Evolutionary conservation across 2,329 filamentous ascomycete genomes (phyloP), one percentile per base, ranked within the genome.

Genomic region (Trichoderma oligosporum): DNA sequence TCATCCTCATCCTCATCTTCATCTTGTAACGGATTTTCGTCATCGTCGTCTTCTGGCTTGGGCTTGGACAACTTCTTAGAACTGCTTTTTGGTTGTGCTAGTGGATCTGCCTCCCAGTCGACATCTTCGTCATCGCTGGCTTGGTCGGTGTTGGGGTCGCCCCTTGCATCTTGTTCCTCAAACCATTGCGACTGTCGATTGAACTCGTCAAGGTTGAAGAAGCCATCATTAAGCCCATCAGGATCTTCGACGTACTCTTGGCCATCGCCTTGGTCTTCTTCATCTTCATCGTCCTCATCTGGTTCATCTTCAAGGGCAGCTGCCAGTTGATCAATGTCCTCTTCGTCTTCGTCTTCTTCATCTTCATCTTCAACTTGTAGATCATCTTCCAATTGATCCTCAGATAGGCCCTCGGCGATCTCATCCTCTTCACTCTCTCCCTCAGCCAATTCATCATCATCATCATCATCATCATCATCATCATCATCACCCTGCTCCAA

Each of bases 131-230:
- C 90, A 52, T 96, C 91, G 70, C 86, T 91, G 60, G 82, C 88
- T 52, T 79, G 81, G 61, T 87, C 88, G 56, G 87, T 87, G 64
- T 88, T 86, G 35, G 84, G 83, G 63, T 93, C 89, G 25, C 88
- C 91, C 61, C 82, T 81, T 25, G 83, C 82, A 70, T 97, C 93
- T 71, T 91, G 88, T 62, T 89, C 85, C 72, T 99, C 94, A 47
- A 97, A 85, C 68, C 87, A 88, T 66, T 96, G 90, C 2, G 91
- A 90, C 69, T 95, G 89, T 69, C 87, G 90, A 78, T 99, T 99
- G 81, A 99, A 99, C 59, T 95, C 86, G 66, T 97, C 92, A 66
- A 99, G 93, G 14, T 91, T 96, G 75, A 99, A 99, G 76, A 99
- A 99, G 4, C 91, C 93, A 68, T 99, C 94, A 67, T 99, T 97